Percentiles rank a stretch among this genome's conserved stretches.
Conservation (phyloP, 768 basidiomycete species). For the Naematelia aurantialba region DNA sequence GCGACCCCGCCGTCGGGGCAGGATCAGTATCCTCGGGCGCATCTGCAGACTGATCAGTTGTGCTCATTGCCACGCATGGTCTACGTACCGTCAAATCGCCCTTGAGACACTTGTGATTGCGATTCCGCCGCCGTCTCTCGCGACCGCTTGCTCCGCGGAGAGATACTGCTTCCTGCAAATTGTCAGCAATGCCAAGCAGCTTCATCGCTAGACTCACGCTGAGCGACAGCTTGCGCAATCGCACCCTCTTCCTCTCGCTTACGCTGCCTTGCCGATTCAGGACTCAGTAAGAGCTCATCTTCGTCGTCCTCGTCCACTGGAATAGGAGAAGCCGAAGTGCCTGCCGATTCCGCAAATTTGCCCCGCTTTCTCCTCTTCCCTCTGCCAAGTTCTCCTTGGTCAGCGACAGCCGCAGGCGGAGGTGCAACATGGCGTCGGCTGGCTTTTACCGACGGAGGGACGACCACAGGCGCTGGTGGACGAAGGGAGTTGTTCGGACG, state of each 20-base stretch:
- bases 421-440: background rate
- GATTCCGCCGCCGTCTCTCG: background rate
- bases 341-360: background rate
- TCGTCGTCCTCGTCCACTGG: constrained; percentile 25
- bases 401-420: background rate
- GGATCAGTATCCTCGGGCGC: constrained; percentile 20
- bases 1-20: background rate
- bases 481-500: background rate
- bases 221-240: constrained; percentile 6
- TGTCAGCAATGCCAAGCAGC: background rate
- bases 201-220: constrained; percentile 8
- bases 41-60: constrained; percentile 9
- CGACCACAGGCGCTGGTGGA: too few relatives aligned
- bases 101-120: constrained; percentile 9
- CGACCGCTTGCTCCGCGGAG: background rate
- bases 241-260: constrained; percentile 23
- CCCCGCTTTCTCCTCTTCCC: background rate
- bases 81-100: constrained; percentile 30
- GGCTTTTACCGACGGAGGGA: too few relatives aligned
- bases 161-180: background rate
- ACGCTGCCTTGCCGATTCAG: constrained; percentile 24
- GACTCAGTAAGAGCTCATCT: constrained; percentile 28
- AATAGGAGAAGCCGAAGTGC: background rate
- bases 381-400: background rate
- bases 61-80: background rate